Evolutionary conservation across 139 green algal species (phyloP), one percentile per base, ranked within the genome.

Genomic region (Astrephomene gubernaculifera): DNA sequence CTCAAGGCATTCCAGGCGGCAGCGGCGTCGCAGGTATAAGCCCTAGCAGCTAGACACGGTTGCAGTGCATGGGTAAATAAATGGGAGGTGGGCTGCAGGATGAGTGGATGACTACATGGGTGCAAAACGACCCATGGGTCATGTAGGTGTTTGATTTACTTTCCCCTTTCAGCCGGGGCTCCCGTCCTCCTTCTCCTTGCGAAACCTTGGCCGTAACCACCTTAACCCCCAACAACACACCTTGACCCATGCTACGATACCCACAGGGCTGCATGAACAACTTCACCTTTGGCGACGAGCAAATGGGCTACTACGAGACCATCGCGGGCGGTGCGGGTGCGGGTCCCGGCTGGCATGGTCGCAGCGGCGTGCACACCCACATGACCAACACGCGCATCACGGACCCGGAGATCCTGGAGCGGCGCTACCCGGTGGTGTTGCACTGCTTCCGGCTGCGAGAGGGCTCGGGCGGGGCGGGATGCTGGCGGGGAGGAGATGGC

Each of bases 371-470:
- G 74, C 97, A 99, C 89, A 98, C 93, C 0, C 97, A 99, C 95
- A 99, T 99, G 97, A 99, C 97, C 87, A 99, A 99, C 92, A 99
- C 97, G 22, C 93, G 96, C 39, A 99, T 99, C 91, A 99, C 97
- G 35, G 96, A 98, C 86, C 96, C 96, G 2, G 97, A 99, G 85
- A 97, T 99, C 38, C 85, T 99, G 39, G 97, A 99, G 92, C 81
- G 95, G 4, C 90, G 94, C 4, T 98, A 97, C 87, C 96, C 96
- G 1, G 96, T 99, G 31, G 91, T 98, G 76, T 83, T 99, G 87
- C 89, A 91, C 9, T 63, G 89, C 25, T 99, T 99, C 89, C 81
- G 75, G 27, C 91, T 99, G 68, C 86, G 97, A 1, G 38, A 74
- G 29, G 95, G 94, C 19, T 96, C 90, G 24, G 97, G 97, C 24